Evolutionary conservation across 139 green algal species (phyloP), one percentile per base, ranked within the genome.

Genomic region (Trebouxia sp.): DNA sequence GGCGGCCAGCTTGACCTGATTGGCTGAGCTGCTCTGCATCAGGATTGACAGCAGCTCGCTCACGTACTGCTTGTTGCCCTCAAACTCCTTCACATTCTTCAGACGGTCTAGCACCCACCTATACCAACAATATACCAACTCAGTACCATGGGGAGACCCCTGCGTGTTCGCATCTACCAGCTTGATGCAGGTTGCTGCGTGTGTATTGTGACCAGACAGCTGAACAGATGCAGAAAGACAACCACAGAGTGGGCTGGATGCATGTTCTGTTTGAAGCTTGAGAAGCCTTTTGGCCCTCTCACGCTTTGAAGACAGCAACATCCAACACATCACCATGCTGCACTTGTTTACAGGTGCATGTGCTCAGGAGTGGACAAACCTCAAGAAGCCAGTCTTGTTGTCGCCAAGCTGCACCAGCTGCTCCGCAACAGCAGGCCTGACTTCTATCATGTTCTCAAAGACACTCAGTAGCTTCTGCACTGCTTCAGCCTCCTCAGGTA

Each of bases 371-470:
- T n/a, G n/a, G n/a, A n/a, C n/a, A n/a, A n/a, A 58, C 66, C 41
- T 76, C 9, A 77, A 41, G 37, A 77, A 77, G 41, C 69, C 69
- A 56, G 69, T 55, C 69, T 77, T 77, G 26, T 55, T 35, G 11
- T 77, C 69, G 15, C 69, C 69, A 7, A 77, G 9, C 26, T 51
- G 41, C 42, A 77, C 26, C 24, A 77, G 69, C 32, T 43, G 48
- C 43, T 88, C 86, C 5, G 88, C 89, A 17, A 90, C 74, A 39
- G 85, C 66, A 0, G 87, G 86, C 47, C 85, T 83, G 65, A 97
- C 85, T 84, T 99, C 96, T 3, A 97, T 77, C 85, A 96, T 83
- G 82, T 98, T 98, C 81, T 98, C 94, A 62, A 99, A 85, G 47
- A 94, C 90, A 35, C 84, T 82, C 43, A 99, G 87, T 17, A 85